Percentiles rank a stretch among this genome's conserved stretches.
Evolutionary conservation across 495 filamentous ascomycete species (phyloP).

Genomic region (Physcia stellaris): DNA sequence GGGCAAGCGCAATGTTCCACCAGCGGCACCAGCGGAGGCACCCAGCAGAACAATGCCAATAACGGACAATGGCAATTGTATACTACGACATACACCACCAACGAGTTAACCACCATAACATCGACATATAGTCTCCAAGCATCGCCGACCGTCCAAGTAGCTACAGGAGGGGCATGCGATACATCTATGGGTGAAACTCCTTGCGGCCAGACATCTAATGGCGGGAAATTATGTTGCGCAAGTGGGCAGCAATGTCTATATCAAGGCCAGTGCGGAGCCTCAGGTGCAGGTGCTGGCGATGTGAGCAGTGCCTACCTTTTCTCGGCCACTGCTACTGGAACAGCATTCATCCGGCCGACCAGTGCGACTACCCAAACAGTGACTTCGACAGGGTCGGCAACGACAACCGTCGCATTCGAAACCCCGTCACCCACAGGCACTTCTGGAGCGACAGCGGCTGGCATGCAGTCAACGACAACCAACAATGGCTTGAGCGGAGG

Average conservation of each 20-base stretch:
- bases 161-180: slow-evolving; percentile 39
- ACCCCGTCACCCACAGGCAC: slow-evolving; percentile 42
- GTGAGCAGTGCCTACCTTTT: slow-evolving; percentile 23
- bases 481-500: slow-evolving; percentile 56
- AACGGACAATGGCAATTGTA: slow-evolving; percentile 41
- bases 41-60: slow-evolving; percentile 7
- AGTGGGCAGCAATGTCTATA: slow-evolving; percentile 52
- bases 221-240: slow-evolving; percentile 64
- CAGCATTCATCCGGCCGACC: slow-evolving; percentile 56
- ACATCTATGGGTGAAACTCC: slow-evolving; percentile 43
- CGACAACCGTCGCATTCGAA: slow-evolving; percentile 45
- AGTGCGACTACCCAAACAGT: slow-evolving; percentile 41
- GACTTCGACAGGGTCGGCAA: slow-evolving; percentile 39
- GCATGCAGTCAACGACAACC: slow-evolving; percentile 25
- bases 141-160: slow-evolving; percentile 15
- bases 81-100: slow-evolving; percentile 60
- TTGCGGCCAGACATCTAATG: too few relatives aligned
- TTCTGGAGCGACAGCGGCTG: slow-evolving; percentile 28
- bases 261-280: slow-evolving; percentile 30
- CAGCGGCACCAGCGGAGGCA: slow-evolving; percentile 16
- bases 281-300: slow-evolving; percentile 19
- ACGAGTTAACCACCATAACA: slow-evolving; percentile 50
- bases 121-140: slow-evolving; percentile 41
- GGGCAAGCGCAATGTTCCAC: slow-evolving; percentile 41
- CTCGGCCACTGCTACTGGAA: slow-evolving; percentile 20